Percentiles rank a stretch among this genome's conserved stretches.
Conservation (phyloP, 768 basidiomycete genomes). For the Tylopilus rubrobrunneus region DNA sequence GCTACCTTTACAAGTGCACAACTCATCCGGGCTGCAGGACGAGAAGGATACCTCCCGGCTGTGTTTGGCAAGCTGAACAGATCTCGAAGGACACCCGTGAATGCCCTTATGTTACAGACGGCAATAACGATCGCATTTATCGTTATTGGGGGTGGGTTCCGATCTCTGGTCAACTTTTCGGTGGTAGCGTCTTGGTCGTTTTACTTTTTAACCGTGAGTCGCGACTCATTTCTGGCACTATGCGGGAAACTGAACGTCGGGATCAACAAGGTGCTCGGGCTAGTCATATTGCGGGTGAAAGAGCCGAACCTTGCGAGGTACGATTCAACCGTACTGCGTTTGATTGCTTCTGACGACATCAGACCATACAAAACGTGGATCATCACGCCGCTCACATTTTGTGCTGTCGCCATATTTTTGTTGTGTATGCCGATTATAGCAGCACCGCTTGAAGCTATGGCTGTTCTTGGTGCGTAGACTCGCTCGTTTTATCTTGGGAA, state of each 20-base stretch:
- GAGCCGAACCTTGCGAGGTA: conserved; percentile 86
- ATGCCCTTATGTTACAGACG: conserved; percentile 81
- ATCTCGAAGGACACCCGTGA: conserved; percentile 78
- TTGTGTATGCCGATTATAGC: conserved; percentile 94
- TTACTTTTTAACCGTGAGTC: conserved; percentile 76
- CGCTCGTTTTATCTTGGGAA: neutral
- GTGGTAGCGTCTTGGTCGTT: conserved; percentile 86
- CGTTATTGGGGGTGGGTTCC: conserved; percentile 83
- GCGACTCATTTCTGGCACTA: neutral
- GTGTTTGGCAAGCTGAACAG: conserved; percentile 77
- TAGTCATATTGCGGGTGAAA: conserved; percentile 83
- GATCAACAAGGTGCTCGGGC: conserved; percentile 66
- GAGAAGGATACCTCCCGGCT: conserved; percentile 82
- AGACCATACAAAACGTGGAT: conserved; percentile 95
- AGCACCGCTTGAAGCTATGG: conserved; percentile 82
- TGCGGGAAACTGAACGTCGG: conserved; percentile 1
- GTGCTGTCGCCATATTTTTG: conserved; percentile 57
- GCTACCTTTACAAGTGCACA: conserved; percentile 75
- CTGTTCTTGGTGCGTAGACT: conserved; percentile 68
- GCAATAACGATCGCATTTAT: conserved; percentile 74
- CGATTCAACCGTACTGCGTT: neutral
- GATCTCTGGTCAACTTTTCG: conserved; percentile 84
- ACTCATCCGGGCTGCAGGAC: conserved; percentile 84
- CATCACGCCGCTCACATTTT: conserved; percentile 85
- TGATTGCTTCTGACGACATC: neutral